Conservation (phyloP, 768 basidiomycete genomes). For the Strobilomyces confusus region DNA sequence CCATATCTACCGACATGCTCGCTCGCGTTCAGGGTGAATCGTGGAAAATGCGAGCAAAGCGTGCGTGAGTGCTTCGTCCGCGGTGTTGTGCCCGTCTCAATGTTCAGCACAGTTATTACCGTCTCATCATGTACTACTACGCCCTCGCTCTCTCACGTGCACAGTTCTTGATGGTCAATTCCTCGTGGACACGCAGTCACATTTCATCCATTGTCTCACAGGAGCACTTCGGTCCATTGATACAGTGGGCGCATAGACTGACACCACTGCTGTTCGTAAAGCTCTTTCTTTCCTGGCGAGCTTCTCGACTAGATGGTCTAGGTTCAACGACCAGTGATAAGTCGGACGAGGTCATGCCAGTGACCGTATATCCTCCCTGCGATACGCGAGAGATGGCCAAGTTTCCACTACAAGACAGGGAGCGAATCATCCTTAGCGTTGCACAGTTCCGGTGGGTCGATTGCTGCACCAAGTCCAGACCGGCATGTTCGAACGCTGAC, state of each 20-base stretch:
- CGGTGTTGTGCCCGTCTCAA: background rate
- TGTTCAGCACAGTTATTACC: conserved; percentile 67
- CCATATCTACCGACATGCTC: conserved; percentile 93
- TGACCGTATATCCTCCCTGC: conserved; percentile 88
- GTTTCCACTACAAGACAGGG: conserved; percentile 51
- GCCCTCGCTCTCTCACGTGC: conserved; percentile 67
- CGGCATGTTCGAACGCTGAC: background rate
- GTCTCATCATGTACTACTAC: conserved; percentile 82
- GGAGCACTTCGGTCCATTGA: conserved; percentile 40
- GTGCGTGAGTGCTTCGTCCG: conserved; percentile 18
- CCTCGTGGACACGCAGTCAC: conserved; percentile 90
- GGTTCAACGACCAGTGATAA: background rate
- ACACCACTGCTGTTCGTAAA: conserved; percentile 40
- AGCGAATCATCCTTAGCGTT: conserved; percentile 73
- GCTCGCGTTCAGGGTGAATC: conserved; percentile 52
- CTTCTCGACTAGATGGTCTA: conserved; percentile 2
- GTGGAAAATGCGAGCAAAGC: conserved; percentile 24
- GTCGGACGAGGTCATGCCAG: conserved; percentile 4
- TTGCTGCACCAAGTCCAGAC: background rate
- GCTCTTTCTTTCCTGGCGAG: conserved; percentile 17
- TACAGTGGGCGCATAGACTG: conserved; percentile 43
- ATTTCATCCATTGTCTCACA: conserved; percentile 67
- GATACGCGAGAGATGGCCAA: conserved; percentile 69
- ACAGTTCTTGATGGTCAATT: conserved; percentile 88
- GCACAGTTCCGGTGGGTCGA: conserved; percentile 83